Conservation (phyloP, 352 stramenopile genomes). For the Globisporangium nagaii region DNA sequence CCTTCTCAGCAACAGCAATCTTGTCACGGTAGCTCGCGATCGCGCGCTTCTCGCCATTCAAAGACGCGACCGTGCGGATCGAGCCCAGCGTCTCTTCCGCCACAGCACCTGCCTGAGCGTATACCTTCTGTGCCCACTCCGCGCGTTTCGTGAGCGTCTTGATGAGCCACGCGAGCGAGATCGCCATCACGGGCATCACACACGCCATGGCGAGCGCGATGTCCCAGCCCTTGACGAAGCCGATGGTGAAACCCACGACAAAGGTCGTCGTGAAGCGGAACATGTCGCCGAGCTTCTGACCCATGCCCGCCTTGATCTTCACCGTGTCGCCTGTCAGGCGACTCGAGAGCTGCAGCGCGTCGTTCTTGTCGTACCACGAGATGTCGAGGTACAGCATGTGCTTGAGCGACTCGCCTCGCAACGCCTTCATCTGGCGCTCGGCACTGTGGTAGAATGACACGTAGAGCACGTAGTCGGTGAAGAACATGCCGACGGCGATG, state of each 20-base stretch:
- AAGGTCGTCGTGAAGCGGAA: conserved; percentile 1
- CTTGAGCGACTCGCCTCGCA: conserved; percentile 14
- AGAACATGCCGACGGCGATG: conserved; percentile 14
- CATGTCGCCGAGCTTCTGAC: conserved; percentile 15
- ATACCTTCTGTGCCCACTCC: conserved; percentile 13
- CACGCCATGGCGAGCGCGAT: conserved; percentile 21
- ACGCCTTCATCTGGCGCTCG: conserved; percentile 20
- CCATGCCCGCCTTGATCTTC: conserved; percentile 28
- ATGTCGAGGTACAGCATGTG: conserved; percentile 28
- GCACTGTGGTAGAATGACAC: conserved; percentile 12
- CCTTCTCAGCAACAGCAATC: conserved; percentile 8
- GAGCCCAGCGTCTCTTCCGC: conserved; percentile 25
- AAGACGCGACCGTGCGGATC: conserved; percentile 23
- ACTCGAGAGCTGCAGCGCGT: conserved; percentile 16
- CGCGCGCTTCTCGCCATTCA: conserved; percentile 17
- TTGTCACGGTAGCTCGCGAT: conserved; percentile 20
- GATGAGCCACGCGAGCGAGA: conserved; percentile 18
- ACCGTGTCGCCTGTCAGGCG: conserved; percentile 21
- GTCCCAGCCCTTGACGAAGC: conserved; percentile 24
- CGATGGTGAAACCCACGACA: conserved; percentile 14
- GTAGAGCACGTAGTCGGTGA: conserved; percentile 14
- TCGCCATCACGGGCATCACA: conserved; percentile 20
- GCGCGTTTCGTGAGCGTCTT: conserved; percentile 10
- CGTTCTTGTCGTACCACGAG: conserved; percentile 16
- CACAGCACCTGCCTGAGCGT: conserved; percentile 22